Base-by-base conservation (phyloP, 805 yeast genomes). In the Wilhelminamyces savonicus region DNA sequence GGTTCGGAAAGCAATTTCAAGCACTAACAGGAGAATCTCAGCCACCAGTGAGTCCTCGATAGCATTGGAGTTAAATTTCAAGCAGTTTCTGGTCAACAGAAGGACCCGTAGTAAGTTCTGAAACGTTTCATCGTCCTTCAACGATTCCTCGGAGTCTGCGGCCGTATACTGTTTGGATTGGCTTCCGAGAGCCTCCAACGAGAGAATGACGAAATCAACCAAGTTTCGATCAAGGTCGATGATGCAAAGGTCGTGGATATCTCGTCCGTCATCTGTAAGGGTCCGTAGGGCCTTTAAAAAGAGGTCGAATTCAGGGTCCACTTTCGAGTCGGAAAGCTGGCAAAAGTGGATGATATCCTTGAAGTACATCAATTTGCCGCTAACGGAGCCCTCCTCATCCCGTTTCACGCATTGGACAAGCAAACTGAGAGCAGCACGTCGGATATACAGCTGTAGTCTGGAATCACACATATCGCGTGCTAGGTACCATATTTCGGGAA, bases 401-500 rank as follows among this genome's bases (percentile, higher is more conserved):
- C 66, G 59, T 13, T 50, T 46, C 7, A 81, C 74, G 50, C 94
- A 81, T 29, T 65, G 62, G 5, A 54, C 46, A 44, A 83, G 50
- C 15, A 86, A 56, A 12, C 62, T 51, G 20, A 83, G 51, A 0
- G 78, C 77, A 1, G 71, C 68, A 19, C 68, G 54, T 34, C 70
- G 38, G 12, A 52, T 45, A 13, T 43, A 32, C 3, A 56, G 34
- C 21, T 46, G 50, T 5, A 42, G 33, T 16, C 79, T 55, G 1
- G 50, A 32, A 5, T 59, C 58, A 29, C 82, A 63, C 49, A 79
- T 53, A 29, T 68, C 73, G 35, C 71, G 59, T 0, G 81, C 78
- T 29, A 76, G 56, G 49, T 78, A 75, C 95, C 95, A 85, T 2
- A 84, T 64, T 37, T 82, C 87, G 0, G 84, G 77, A 4, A 83